These are phyloP conservation scores for Leishmania martiniquensis DNA, from an alignment of 208 protist genomes.

Conservation along the genomic window DNA sequence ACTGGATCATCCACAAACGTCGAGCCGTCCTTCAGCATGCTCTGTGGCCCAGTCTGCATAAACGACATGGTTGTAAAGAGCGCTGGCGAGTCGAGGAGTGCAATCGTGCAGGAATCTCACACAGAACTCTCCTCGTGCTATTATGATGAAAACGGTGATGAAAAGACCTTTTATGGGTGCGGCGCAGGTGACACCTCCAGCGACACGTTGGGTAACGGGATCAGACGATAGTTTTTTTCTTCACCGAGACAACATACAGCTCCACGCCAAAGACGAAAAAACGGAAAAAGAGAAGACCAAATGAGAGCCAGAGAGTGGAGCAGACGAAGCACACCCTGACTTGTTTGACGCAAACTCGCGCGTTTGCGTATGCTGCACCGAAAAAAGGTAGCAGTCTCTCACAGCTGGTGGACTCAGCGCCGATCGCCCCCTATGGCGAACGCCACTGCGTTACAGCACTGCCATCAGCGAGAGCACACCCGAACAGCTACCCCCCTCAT, in stretches of 20 bases:
- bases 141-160: conserved; percentile 4
- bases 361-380: not conserved
- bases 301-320: not conserved
- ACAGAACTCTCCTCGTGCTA: not conserved
- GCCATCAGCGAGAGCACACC: too few species aligned
- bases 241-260: not conserved
- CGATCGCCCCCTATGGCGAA: not conserved
- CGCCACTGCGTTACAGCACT: not conserved
- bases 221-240: not conserved
- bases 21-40: conserved; percentile 93
- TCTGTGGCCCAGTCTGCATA: conserved; percentile 86
- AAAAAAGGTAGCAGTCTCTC: not conserved
- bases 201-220: not conserved
- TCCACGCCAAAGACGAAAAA: conserved; percentile 10
- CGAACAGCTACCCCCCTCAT: not conserved
- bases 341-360: not conserved
- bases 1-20: conserved; percentile 96
- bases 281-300: not conserved
- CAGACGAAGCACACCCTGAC: not conserved
- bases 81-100: not conserved
- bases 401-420: not conserved
- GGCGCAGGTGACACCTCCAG: not conserved
- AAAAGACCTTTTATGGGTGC: conserved; percentile 10
- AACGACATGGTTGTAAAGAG: conserved; percentile 78
- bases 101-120: not conserved